Percentiles rank a stretch among this genome's conserved stretches.
phyloP scores from a whole-genome alignment of 2,329 filamentous ascomycete species.

The Trichoderma koningiopsis region DNA sequence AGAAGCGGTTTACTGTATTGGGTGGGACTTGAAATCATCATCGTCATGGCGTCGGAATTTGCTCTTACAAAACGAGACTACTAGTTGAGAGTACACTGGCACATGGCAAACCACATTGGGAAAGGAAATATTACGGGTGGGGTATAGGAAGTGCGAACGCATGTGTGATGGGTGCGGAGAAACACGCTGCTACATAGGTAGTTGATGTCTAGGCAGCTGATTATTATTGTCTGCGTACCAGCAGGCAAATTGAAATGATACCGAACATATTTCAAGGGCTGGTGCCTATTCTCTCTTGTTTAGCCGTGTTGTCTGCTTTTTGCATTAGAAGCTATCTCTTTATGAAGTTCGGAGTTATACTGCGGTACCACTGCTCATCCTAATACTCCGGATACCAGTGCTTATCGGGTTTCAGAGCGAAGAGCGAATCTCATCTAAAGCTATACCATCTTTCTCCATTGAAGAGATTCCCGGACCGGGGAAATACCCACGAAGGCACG shows the following conservation, averaged over 20 bases:
- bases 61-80: conserved; percentile 22
- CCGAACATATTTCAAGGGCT: not conserved
- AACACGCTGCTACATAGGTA: not conserved
- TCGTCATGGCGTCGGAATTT: conserved; percentile 27
- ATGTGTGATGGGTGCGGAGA: conserved; percentile 10
- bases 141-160: not conserved
- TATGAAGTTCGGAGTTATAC: not conserved
- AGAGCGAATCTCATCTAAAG: not conserved
- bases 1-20: conserved; percentile 31
- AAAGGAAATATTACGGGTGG: conserved; percentile 2
- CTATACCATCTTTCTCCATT: not conserved
- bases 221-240: not conserved
- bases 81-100: conserved; percentile 24
- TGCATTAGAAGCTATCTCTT: not conserved
- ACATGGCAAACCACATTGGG: conserved; percentile 13
- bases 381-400: not conserved
- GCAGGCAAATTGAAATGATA: conserved; percentile 8
- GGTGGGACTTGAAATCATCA: conserved; percentile 42
- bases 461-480: not conserved
- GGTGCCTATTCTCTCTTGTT: not conserved
- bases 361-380: not conserved
- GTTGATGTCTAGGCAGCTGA: not conserved
- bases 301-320: conserved; percentile 1
- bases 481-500: not conserved
- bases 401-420: not conserved